These are phyloP conservation scores for Coniochaeta sp. DNA, from an alignment of 2,329 filamentous ascomycete genomes.

Conservation along the genomic window DNA sequence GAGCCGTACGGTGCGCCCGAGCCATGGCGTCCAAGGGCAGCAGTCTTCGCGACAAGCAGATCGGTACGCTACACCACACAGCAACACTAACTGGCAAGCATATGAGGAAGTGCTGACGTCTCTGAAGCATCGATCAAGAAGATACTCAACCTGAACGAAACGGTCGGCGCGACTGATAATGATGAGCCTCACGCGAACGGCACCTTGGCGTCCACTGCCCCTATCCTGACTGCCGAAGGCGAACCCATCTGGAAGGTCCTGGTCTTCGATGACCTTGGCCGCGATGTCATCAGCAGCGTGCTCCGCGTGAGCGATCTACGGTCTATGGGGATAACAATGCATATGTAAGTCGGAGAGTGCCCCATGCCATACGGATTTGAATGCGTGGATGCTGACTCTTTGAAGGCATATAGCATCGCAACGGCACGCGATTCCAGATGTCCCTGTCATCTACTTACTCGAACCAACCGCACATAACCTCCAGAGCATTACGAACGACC, in stretches of 20 bases:
- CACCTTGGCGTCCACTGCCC: constrained; percentile 60
- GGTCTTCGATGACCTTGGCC: constrained; percentile 83
- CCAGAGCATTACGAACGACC: constrained; percentile 73
- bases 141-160: constrained; percentile 89
- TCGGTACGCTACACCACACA: constrained; percentile 25
- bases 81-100: neutral
- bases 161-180: constrained; percentile 48
- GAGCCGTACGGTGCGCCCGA: constrained; percentile 6
- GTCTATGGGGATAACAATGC: constrained; percentile 91
- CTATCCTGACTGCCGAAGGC: constrained; percentile 77
- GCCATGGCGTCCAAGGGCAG: constrained; percentile 39
- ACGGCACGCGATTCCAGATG: constrained; percentile 88
- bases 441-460: constrained; percentile 92
- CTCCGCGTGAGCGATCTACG: constrained; percentile 88
- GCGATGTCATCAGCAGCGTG: constrained; percentile 96
- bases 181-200: constrained; percentile 60
- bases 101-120: neutral
- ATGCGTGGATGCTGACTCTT: neutral
- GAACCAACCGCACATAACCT: constrained; percentile 81
- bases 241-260: constrained; percentile 97
- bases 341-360: constrained; percentile 54
- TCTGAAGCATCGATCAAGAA: constrained; percentile 78
- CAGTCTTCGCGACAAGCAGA: constrained; percentile 43
- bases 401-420: constrained; percentile 69
- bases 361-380: neutral